phyloP scores from a whole-genome alignment of 441 rosid species.

The Pelargonium australe region DNA sequence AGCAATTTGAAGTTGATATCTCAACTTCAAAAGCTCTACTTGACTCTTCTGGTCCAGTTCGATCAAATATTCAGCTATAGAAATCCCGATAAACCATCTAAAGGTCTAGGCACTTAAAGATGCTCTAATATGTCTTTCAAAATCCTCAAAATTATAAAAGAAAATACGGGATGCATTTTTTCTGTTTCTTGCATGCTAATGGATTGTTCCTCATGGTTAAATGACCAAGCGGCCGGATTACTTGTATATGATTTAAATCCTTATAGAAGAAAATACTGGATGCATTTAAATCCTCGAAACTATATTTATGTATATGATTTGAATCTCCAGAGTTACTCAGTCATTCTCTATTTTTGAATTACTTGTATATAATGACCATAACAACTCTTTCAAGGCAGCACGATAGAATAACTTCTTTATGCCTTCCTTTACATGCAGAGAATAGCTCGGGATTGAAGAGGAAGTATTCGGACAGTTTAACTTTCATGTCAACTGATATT shows the following conservation, averaged over 20 bases:
- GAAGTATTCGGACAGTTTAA: neutral
- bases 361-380: no score
- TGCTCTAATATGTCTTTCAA: neutral
- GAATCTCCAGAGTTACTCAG: no score
- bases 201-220: no score
- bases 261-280: no score
- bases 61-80: neutral
- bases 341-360: no score
- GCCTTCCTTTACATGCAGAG: neutral
- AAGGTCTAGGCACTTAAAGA: neutral
- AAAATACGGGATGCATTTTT: no score
- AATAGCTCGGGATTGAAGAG: constrained; percentile 3
- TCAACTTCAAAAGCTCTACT: constrained; percentile 1
- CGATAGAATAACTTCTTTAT: neutral
- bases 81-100: neutral
- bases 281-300: no score
- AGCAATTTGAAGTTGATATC: neutral
- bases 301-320: no score
- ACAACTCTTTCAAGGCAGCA: neutral
- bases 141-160: neutral
- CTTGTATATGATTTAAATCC: no score
- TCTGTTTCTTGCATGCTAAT: no score
- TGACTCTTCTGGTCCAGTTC: neutral
- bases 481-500: neutral
- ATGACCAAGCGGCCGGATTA: no score